phyloP scores from a whole-genome alignment of 352 stramenopile genomes.

The Detonula confervacea region DNA sequence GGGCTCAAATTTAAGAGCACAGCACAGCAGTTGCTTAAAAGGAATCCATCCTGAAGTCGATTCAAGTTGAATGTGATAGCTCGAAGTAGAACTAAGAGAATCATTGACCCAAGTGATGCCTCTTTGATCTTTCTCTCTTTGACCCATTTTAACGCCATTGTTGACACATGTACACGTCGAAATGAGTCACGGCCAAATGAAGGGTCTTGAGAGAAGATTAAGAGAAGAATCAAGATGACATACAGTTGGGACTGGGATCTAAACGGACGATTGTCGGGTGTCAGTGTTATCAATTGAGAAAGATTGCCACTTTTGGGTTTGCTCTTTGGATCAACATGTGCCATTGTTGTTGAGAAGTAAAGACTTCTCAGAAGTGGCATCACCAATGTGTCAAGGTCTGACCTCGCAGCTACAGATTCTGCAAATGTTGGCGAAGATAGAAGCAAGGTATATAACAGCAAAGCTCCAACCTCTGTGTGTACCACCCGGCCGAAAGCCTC shows the following conservation, averaged over 20 bases:
- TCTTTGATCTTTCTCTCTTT: conserved; percentile 77
- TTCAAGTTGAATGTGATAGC: conserved; percentile 78
- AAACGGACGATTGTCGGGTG: conserved; percentile 58
- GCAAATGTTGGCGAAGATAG: conserved; percentile 77
- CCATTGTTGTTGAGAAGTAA: conserved; percentile 66
- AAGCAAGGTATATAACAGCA: conserved; percentile 78
- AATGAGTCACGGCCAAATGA: conserved; percentile 82
- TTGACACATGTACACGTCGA: conserved; percentile 54
- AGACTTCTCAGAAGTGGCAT: conserved; percentile 78
- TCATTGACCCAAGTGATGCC: conserved; percentile 75
- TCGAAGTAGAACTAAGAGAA: conserved; percentile 74
- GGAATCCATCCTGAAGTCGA: conserved; percentile 74
- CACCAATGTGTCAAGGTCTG: conserved; percentile 77
- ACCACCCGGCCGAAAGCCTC: conserved; percentile 62
- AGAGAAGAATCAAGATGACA: conserved; percentile 81
- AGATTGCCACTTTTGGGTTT: conserved; percentile 22
- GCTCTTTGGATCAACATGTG: conserved; percentile 19
- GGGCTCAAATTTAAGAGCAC: conserved; percentile 79
- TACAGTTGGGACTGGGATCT: conserved; percentile 83
- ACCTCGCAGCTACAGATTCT: conserved; percentile 61
- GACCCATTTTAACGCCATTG: conserved; percentile 67
- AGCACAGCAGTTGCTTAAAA: conserved; percentile 83
- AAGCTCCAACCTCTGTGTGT: conserved; percentile 76
- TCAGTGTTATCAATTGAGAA: conserved; percentile 27
- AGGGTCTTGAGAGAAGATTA: conserved; percentile 83